Base-by-base conservation (phyloP, 1,284 basidiomycete genomes). In the Trichosporon faecale region DNA sequence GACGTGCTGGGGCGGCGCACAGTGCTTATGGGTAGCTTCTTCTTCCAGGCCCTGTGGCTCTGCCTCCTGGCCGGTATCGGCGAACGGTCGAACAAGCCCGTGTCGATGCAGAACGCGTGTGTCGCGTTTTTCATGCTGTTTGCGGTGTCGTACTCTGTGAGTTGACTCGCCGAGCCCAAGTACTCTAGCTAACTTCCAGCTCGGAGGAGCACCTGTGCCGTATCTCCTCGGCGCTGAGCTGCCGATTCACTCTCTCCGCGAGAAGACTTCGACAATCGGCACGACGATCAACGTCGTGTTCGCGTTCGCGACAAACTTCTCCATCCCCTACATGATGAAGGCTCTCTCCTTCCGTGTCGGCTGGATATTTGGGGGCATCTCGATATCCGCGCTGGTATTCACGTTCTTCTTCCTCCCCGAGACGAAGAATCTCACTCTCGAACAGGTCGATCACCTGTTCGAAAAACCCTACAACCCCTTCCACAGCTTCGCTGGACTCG, bases 371-470 rank as follows among this genome's bases (percentile, higher is more conserved):
- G 66, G 66, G 14, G 55, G 66, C 23, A 63, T 71, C 29, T 25
- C 67, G 27, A 27, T 46, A 9, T 29, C 49, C 4, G 68, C 68
- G 16, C 23, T 66, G n/a, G n/a, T 69, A 5, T 63, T 55, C 25
- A 64, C 55, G 18, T 57, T 68, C 69, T n/a, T 66, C 9, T 65
- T 57, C 52, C 66, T 66, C n/a, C 64, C 66, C 3, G 68, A 69
- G 16, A 69, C 68, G 2, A 69, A 69, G 60, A 79, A 27, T 70
- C 66, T 71, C 72, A 69, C 44, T 72, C 65, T 69, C 72, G 75
- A 69, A 33, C 46, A 70, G 46, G 65, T 69, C 33, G 68, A 69
- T 27, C 37, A 37, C 18, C 11, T 69, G 11, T 69, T 69, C 18
- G 40, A 33, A 16, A 25, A 33, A 2, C 67, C 66, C 18, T 29